Evolutionary conservation across 768 basidiomycete genomes (phyloP), one percentile per base, ranked within the genome.

Genomic region (Kwoniella dendrophila): DNA sequence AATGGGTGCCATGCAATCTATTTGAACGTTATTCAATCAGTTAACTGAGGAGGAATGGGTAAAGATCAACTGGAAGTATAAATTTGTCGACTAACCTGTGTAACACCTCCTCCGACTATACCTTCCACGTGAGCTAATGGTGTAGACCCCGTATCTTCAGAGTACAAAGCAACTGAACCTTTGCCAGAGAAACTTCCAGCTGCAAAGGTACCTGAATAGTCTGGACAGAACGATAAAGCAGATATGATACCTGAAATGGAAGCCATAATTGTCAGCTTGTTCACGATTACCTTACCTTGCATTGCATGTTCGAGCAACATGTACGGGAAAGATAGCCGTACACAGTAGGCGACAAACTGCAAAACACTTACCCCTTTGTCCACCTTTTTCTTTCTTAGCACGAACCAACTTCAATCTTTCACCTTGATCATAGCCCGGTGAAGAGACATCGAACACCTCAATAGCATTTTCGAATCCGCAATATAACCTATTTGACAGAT

Each of bases 381-480:
- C 94, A 53, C 90, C 87, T 68, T 86, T 87, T 62, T 86, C 89
- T 74, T 88, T 90, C 75, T 87, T 87, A 0, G 86, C 86, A 1
- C 87, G 86, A 0, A 86, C 86, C 1, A 89, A 92, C 16, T 80
- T 83, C 2, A 92, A 67, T 1, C 93, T 84, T 0, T 82, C 83
- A 1, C 90, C 90, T 67, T 54, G 56, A 36, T 66, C 67, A 7
- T 85, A 84, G 0, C 92, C 90, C 0, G 92, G 92, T 26, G 79
- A 78, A 10, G 83, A 80, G 4, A 94, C 76, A 69, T 93, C 90
- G 72, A 94, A 90, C 16, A 92, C 83, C 76, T 93, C 92, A 51
- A 95, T 88, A 5, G 90, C 88, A 66, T 87, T 85, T 76, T 91
- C 88, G 62, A 88, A 89, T 0, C 92, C 91, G 72, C 92, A 92